Percentiles rank a stretch among this genome's conserved stretches.
Conservation (phyloP, 1,284 basidiomycete genomes). For the Cutaneotrichosporon spelunceum region DNA sequence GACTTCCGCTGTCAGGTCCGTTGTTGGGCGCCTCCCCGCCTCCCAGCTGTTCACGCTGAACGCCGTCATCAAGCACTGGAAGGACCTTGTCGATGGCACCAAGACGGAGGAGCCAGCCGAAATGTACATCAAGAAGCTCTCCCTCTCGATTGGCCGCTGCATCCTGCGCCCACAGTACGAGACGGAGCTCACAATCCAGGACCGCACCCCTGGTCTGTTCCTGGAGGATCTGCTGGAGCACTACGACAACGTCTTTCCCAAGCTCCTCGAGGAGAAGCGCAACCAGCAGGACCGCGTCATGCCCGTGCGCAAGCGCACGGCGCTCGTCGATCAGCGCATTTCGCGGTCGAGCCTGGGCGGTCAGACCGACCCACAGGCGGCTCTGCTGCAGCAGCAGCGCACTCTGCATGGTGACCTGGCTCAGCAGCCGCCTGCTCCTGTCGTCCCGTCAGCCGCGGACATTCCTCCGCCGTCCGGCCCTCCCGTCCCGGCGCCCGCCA, state of each 20-base stretch:
- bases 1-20: constrained; percentile 62
- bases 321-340: constrained; percentile 80
- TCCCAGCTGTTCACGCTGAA: constrained; percentile 81
- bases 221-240: constrained; percentile 79
- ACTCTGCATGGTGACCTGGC: constrained; percentile 8
- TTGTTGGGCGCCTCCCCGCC: constrained; percentile 70
- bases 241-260: constrained; percentile 72
- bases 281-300: constrained; percentile 76
- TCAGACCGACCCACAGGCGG: constrained; percentile 49
- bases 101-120: constrained; percentile 61
- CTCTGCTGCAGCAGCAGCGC: constrained; percentile 44
- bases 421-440: constrained; percentile 19
- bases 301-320: constrained; percentile 79
- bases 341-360: constrained; percentile 56
- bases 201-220: constrained; percentile 74
- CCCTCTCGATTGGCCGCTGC: constrained; percentile 77
- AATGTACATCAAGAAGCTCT: constrained; percentile 78
- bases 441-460: background rate
- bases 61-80: constrained; percentile 72
- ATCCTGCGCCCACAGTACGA: constrained; percentile 79
- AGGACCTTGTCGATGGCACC: constrained; percentile 65
- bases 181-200: constrained; percentile 75
- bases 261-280: constrained; percentile 76
- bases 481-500: constrained; percentile 3
- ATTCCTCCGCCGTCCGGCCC: background rate